phyloP scores from a whole-genome alignment of 805 yeast genomes.

The Cyberlindnera xishuangbannaensis region DNA sequence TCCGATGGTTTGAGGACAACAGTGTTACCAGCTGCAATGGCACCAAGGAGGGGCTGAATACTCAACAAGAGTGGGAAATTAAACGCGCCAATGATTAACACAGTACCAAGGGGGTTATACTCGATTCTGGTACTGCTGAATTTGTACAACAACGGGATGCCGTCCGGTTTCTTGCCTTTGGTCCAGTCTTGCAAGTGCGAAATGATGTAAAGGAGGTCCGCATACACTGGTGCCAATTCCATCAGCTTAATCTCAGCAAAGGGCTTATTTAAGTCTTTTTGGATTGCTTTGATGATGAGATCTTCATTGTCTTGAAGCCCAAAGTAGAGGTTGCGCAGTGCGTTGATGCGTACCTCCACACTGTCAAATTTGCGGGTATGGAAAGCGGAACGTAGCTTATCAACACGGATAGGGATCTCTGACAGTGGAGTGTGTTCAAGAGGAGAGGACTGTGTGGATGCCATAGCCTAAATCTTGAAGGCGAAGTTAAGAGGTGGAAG shows the following conservation, averaged over 20 bases:
- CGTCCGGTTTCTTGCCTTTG: conserved; percentile 36
- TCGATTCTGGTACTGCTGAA: conserved; percentile 15
- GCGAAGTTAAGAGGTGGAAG: no score
- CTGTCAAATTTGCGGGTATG: conserved; percentile 38
- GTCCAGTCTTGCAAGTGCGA: conserved; percentile 55
- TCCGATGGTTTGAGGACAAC: conserved; percentile 53
- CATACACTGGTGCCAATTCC: conserved; percentile 47
- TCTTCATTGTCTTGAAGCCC: conserved; percentile 55
- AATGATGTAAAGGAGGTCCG: conserved; percentile 57
- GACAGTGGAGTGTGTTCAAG: conserved; percentile 39
- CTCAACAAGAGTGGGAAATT: conserved; percentile 70
- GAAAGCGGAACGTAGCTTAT: conserved; percentile 37
- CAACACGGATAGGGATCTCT: conserved; percentile 44
- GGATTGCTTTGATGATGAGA: conserved; percentile 49
- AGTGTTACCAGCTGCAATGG: conserved; percentile 80
- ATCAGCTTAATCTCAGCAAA: conserved; percentile 52
- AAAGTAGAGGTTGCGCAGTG: conserved; percentile 61
- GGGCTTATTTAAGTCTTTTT: conserved; percentile 63
- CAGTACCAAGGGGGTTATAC: conserved; percentile 52
- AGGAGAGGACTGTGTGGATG: neutral
- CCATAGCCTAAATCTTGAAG: neutral
- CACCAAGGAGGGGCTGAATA: conserved; percentile 65
- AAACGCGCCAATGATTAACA: conserved; percentile 72
- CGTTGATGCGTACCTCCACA: conserved; percentile 46
- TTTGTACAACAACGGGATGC: conserved; percentile 15